Conservation (phyloP, 1,284 basidiomycete genomes). For the Chalciporus sp. region DNA sequence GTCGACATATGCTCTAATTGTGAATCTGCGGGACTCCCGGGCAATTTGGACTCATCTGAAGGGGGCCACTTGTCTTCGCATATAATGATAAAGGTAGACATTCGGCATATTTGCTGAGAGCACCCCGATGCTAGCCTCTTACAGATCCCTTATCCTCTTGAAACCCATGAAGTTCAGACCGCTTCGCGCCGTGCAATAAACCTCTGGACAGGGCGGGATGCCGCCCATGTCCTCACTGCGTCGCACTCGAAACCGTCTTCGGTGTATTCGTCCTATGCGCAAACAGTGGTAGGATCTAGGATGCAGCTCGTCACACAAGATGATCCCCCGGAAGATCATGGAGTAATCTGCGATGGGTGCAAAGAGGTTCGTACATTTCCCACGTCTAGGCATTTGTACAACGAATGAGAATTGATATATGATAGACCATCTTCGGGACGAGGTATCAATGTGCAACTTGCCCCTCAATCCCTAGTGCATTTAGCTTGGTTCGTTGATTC, state of each 20-base stretch:
- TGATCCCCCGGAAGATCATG: constrained; percentile 50
- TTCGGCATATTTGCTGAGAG: not conserved
- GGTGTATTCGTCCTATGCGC: constrained; percentile 60
- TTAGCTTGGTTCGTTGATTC: constrained; percentile 58
- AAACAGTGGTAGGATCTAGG: constrained; percentile 61
- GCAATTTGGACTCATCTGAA: constrained; percentile 74
- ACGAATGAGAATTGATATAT: constrained; percentile 38
- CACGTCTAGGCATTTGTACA: not conserved
- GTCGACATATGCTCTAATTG: constrained; percentile 89
- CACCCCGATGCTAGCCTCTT: not conserved
- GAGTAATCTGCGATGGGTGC: constrained; percentile 61
- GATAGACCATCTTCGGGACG: constrained; percentile 64
- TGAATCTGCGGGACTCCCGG: constrained; percentile 81
- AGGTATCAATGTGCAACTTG: constrained; percentile 81
- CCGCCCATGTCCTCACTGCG: constrained; percentile 50
- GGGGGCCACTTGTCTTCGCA: constrained; percentile 81
- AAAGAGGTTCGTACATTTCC: constrained; percentile 44
- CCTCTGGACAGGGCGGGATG: constrained; percentile 78
- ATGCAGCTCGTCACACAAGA: constrained; percentile 30
- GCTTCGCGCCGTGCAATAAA: constrained; percentile 74
- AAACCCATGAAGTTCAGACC: constrained; percentile 69
- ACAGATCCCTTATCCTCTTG: constrained; percentile 83
- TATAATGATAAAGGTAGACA: constrained; percentile 85
- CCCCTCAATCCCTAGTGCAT: constrained; percentile 61
- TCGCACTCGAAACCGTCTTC: constrained; percentile 55